phyloP scores from a whole-genome alignment of 768 basidiomycete species.

The Cystofilobasidium macerans region DNA sequence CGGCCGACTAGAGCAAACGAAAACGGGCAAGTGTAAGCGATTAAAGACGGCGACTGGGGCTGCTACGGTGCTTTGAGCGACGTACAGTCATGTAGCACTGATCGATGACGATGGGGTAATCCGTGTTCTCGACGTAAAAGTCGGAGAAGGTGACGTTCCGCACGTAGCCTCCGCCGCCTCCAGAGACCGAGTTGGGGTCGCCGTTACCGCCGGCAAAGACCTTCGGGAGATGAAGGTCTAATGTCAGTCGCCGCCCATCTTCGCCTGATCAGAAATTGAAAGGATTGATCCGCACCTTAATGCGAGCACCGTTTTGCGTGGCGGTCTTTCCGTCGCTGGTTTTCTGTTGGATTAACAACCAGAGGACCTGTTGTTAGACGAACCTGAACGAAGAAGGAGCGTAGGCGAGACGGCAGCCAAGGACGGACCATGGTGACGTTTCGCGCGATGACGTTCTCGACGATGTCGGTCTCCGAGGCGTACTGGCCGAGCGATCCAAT shows the following conservation, averaged over 20 bases:
- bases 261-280: too few species aligned
- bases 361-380: too few species aligned
- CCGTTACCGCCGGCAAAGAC: constrained; percentile 54
- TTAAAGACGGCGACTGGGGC: constrained; percentile 29
- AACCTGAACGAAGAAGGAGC: too few species aligned
- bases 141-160: constrained; percentile 35
- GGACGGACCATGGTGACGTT: constrained; percentile 54
- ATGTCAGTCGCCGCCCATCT: too few species aligned
- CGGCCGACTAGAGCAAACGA: constrained; percentile 32
- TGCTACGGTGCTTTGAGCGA: too few species aligned
- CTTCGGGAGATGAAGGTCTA: too few species aligned
- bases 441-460: constrained; percentile 51
- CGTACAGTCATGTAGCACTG: too few species aligned
- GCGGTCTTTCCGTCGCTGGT: too few species aligned
- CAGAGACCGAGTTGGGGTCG: constrained; percentile 49
- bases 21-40: background rate
- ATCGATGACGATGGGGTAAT: constrained; percentile 50
- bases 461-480: constrained; percentile 45
- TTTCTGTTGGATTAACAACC: too few species aligned
- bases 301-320: constrained; percentile 56
- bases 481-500: constrained; percentile 53
- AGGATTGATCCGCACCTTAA: too few species aligned
- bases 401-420: too few species aligned
- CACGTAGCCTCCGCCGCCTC: constrained; percentile 44
- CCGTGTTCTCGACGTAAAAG: constrained; percentile 48